Conservation (phyloP, 1,284 basidiomycete species). For the Ceratobasidium papillatum region DNA sequence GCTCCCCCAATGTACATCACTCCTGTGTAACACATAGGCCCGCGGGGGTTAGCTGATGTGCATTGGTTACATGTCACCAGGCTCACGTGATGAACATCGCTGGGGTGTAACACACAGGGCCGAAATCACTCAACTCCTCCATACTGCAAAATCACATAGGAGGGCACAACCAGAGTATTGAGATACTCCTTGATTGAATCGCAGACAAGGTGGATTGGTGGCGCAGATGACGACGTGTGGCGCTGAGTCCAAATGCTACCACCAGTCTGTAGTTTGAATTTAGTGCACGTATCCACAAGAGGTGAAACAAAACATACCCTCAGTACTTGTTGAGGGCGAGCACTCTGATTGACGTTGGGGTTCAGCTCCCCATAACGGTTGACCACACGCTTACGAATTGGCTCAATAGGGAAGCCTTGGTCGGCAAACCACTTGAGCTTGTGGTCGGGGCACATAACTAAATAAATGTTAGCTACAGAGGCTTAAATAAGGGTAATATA, state of each 20-base stretch:
- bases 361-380: not conserved
- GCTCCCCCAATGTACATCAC: no score
- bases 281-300: not conserved
- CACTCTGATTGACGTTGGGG: not conserved
- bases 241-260: slow-evolving; percentile 28
- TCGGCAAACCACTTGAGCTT: slow-evolving; percentile 24
- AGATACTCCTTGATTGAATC: slow-evolving; percentile 24
- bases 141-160: not conserved
- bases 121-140: no score
- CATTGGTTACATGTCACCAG: no score
- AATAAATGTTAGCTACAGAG: not conserved
- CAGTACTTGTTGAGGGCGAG: not conserved
- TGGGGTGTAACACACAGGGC: no score
- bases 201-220: not conserved
- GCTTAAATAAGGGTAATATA: not conserved
- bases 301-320: not conserved
- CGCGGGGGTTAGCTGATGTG: no score
- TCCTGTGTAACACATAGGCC: no score
- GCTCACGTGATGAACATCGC: no score
- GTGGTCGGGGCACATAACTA: slow-evolving; percentile 25
- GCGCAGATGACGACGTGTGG: slow-evolving; percentile 1
- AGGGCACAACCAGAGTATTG: not conserved
- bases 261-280: not conserved
- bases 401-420: not conserved
- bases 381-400: not conserved